Evolutionary conservation across 306 rosid genomes (phyloP).

Genomic region (Sechiopsis laciniata): DNA sequence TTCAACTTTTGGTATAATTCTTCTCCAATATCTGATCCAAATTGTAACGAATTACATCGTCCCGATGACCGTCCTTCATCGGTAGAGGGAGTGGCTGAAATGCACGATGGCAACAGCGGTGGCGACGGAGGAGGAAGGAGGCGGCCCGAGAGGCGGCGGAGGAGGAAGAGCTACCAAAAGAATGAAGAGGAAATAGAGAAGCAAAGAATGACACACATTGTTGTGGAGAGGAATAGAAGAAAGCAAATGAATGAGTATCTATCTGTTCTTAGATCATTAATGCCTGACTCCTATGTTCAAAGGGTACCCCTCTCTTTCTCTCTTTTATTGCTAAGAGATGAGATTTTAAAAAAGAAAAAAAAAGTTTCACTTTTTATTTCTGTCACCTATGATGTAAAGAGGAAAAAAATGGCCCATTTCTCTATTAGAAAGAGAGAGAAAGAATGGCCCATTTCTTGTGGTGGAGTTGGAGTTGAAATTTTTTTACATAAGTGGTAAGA

Average conservation of each 20-base stretch:
- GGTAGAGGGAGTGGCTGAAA: not conserved
- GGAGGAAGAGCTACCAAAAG: not conserved
- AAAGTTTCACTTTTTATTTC: not conserved
- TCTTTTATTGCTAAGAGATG: not conserved
- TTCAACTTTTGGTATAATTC: conserved; percentile 11
- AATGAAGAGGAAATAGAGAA: conserved; percentile 17
- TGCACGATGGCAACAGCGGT: not conserved
- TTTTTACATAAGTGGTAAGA: not conserved
- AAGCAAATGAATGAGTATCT: conserved; percentile 21
- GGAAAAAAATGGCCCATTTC: not conserved
- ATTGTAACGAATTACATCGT: not conserved
- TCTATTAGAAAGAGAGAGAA: not conserved
- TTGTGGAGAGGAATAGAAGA: conserved; percentile 16
- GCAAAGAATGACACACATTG: conserved; percentile 16
- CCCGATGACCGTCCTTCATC: not conserved
- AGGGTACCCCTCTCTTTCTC: conserved; percentile 14
- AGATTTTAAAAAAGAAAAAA: not conserved
- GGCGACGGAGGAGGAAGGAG: not conserved
- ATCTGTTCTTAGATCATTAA: conserved; percentile 20
- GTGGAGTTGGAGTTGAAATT: not conserved
- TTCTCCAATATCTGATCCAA: not conserved
- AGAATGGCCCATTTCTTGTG: not conserved
- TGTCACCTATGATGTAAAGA: not conserved
- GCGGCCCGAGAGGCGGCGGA: not conserved
- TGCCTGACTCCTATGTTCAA: conserved; percentile 20